phyloP scores from a whole-genome alignment of 2,329 filamentous ascomycete genomes.

The Cercospora citrullina region DNA sequence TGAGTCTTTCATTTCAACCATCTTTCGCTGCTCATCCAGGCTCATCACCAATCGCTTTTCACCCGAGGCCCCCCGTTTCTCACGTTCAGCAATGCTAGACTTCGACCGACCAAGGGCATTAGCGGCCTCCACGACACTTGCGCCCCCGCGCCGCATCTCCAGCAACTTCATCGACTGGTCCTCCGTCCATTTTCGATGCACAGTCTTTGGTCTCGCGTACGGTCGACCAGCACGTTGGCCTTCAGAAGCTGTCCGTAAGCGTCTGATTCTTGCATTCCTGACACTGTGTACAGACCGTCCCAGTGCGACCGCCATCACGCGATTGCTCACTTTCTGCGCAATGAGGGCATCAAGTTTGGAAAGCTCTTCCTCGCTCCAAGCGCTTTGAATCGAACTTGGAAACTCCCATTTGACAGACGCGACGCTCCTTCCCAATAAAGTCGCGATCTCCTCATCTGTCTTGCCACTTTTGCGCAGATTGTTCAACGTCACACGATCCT shows the following conservation, averaged over 20 bases:
- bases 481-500: background rate
- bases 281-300: background rate
- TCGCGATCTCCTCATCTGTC: background rate
- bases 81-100: background rate
- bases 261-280: background rate
- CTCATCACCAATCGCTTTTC: background rate
- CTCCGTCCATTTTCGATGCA: background rate
- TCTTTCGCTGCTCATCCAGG: background rate
- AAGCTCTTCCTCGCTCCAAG: background rate
- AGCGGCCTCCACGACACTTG: background rate
- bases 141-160: background rate
- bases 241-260: background rate
- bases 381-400: rapidly evolving
- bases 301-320: background rate
- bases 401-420: background rate
- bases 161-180: background rate
- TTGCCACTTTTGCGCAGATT: background rate
- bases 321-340: background rate
- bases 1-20: background rate
- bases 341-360: background rate
- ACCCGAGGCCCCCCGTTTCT: background rate
- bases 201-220: background rate
- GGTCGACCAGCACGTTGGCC: background rate
- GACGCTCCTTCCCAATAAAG: background rate
- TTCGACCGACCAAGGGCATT: background rate